phyloP scores from a whole-genome alignment of 169 alveolate species.

The Babesia caballi region DNA sequence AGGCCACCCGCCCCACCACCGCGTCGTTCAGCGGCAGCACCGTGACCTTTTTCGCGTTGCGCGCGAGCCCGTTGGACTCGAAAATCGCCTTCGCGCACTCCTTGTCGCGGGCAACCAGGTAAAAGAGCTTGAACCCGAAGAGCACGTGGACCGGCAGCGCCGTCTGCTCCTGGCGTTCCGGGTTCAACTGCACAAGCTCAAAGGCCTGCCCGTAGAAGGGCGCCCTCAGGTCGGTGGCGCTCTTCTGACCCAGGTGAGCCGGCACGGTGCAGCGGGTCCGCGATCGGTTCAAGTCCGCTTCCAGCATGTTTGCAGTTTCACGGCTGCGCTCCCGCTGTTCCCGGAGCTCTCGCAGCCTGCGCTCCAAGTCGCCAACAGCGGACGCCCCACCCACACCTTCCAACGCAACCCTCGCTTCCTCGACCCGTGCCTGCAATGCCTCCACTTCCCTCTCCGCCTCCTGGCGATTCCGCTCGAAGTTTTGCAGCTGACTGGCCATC shows the following conservation, averaged over 20 bases:
- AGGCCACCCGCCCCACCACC: conserved; percentile 52
- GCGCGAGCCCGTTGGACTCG: conserved; percentile 62
- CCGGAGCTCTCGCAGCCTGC: conserved; percentile 13
- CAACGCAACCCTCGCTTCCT: conserved; percentile 25
- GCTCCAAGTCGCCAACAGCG: conserved; percentile 18
- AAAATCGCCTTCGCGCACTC: conserved; percentile 65
- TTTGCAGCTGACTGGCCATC: conserved; percentile 33
- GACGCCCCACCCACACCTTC: conserved; percentile 29
- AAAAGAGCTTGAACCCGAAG: conserved; percentile 65
- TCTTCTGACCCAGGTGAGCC: background rate
- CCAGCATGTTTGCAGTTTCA: conserved; percentile 7
- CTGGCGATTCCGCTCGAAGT: conserved; percentile 45
- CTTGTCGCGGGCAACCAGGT: conserved; percentile 66
- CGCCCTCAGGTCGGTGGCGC: conserved; percentile 4
- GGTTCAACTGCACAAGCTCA: conserved; percentile 62
- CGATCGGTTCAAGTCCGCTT: conserved; percentile 22
- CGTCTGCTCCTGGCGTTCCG: conserved; percentile 34
- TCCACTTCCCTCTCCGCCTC: conserved; percentile 50
- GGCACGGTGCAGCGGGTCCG: conserved; percentile 20
- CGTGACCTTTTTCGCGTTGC: conserved; percentile 62
- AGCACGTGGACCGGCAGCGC: conserved; percentile 71
- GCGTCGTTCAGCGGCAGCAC: conserved; percentile 71
- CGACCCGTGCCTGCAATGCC: conserved; percentile 18
- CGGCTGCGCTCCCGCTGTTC: background rate
- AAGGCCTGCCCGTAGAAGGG: conserved; percentile 69